Evolutionary conservation across 768 basidiomycete species (phyloP).

Genomic region (Leccinum boreale): DNA sequence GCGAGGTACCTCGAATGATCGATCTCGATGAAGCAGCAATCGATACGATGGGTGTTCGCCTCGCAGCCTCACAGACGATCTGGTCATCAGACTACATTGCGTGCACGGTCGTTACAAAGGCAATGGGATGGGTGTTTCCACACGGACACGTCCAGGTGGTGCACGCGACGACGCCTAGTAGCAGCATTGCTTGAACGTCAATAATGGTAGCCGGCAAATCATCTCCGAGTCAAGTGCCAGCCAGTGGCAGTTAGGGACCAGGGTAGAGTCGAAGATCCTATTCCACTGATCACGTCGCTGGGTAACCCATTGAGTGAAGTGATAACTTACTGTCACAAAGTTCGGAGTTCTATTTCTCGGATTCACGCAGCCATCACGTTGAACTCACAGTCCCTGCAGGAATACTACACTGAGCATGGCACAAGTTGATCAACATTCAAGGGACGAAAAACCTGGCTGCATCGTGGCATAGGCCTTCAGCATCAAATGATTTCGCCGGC

Average conservation of each 20-base stretch:
- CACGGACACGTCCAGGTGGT: constrained; percentile 3
- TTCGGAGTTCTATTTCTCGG: not conserved
- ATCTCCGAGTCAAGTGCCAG: not conserved
- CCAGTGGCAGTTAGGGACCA: not conserved
- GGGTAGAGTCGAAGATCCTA: not conserved
- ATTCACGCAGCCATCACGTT: not conserved
- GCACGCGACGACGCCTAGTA: not conserved
- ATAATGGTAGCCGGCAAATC: not conserved
- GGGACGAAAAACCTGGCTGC: not conserved
- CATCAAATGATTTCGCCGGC: too few species aligned
- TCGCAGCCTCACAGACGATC: not conserved
- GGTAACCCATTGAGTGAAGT: not conserved
- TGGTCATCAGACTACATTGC: not conserved
- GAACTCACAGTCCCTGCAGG: not conserved
- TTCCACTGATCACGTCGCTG: not conserved
- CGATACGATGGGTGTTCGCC: not conserved
- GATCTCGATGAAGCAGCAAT: not conserved
- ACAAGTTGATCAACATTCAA: not conserved
- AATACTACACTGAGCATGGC: not conserved
- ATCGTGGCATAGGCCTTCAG: not conserved
- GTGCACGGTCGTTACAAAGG: constrained; percentile 12
- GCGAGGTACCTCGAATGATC: not conserved
- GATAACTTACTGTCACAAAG: not conserved
- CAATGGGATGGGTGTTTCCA: constrained; percentile 23
- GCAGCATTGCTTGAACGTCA: not conserved